A percentile compares a stretch with the other conserved stretches of the same genome.
phyloP scores from a whole-genome alignment of 192 early-diverging fungal species.

The Physocladia obscura region DNA sequence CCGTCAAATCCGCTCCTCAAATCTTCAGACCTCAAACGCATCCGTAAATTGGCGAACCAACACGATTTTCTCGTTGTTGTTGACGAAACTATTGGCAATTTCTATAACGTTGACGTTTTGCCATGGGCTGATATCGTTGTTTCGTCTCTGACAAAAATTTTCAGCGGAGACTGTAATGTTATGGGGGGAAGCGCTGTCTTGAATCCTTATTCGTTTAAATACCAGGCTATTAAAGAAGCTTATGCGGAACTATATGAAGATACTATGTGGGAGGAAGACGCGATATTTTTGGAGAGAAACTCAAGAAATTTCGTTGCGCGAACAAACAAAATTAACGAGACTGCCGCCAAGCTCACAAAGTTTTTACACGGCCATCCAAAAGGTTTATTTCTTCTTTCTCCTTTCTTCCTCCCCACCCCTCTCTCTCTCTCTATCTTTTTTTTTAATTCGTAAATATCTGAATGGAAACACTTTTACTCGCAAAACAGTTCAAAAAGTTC shows the following conservation, averaged over 20 bases:
- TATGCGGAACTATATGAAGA: slow-evolving; percentile 74
- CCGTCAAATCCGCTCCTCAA: slow-evolving; percentile 91
- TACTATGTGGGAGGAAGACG: slow-evolving; percentile 85
- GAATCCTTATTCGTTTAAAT: slow-evolving; percentile 64
- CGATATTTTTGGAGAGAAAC: slow-evolving; percentile 94
- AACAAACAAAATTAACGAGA: slow-evolving; percentile 73
- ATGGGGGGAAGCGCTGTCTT: slow-evolving; percentile 90
- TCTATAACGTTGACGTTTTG: slow-evolving; percentile 81
- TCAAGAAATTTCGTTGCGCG: slow-evolving; percentile 81
- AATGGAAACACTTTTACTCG: not conserved
- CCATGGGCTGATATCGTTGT: slow-evolving; percentile 84
- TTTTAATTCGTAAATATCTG: too few relatives aligned
- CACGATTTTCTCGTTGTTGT: slow-evolving; percentile 80
- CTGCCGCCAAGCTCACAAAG: slow-evolving; percentile 64
- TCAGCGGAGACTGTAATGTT: slow-evolving; percentile 93
- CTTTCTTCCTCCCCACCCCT: too few relatives aligned
- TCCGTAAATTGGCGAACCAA: slow-evolving; percentile 73
- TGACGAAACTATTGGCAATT: slow-evolving; percentile 95
- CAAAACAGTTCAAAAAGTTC: slow-evolving; percentile 63
- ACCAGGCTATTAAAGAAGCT: slow-evolving; percentile 44
- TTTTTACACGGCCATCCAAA: slow-evolving; percentile 56
- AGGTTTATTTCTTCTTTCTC: too few relatives aligned
- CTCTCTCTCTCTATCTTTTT: too few relatives aligned
- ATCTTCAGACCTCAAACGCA: slow-evolving; percentile 72
- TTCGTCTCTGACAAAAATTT: slow-evolving; percentile 91